Conservation (phyloP, 2,329 filamentous ascomycete genomes). For the Colletotrichum chlorophyti region DNA sequence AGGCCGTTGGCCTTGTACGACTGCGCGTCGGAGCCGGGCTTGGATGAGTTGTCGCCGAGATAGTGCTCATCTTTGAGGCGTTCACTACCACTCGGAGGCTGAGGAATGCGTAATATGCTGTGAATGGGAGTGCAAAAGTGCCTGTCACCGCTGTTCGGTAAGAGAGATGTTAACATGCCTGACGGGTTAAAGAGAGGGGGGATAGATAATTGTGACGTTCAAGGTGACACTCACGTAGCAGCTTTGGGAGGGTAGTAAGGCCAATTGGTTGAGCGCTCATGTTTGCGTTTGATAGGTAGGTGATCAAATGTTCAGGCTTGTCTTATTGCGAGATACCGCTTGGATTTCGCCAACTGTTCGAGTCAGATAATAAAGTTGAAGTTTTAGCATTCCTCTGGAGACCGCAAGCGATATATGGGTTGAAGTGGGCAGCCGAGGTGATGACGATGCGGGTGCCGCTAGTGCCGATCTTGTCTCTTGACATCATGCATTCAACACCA, state of each 20-base stretch:
- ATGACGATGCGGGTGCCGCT: not conserved
- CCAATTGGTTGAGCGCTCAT: conserved; percentile 15
- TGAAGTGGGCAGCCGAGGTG: not conserved
- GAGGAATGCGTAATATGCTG: conserved; percentile 17
- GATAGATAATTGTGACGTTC: too few species aligned
- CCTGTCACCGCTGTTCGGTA: conserved; percentile 4
- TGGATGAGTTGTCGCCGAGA: conserved; percentile 10
- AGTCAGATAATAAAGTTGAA: too few species aligned
- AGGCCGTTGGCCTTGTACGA: not conserved
- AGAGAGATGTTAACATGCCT: not conserved
- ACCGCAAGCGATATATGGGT: not conserved
- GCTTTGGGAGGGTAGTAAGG: conserved; percentile 12
- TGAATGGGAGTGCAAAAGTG: conserved; percentile 16
- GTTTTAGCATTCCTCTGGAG: not conserved
- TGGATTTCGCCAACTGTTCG: too few species aligned
- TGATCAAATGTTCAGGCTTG: not conserved
- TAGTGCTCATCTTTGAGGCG: conserved; percentile 8
- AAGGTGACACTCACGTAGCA: conserved; percentile 8
- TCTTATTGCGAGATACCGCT: too few species aligned
- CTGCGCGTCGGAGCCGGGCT: not conserved
- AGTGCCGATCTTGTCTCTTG: not conserved
- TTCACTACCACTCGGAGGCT: conserved; percentile 13
- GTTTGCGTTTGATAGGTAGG: not conserved
- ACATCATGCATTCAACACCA: not conserved
- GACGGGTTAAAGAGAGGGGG: too few species aligned